Evolutionary conservation across 805 yeast species (phyloP).

Genomic region (Candida palmyrensis): DNA sequence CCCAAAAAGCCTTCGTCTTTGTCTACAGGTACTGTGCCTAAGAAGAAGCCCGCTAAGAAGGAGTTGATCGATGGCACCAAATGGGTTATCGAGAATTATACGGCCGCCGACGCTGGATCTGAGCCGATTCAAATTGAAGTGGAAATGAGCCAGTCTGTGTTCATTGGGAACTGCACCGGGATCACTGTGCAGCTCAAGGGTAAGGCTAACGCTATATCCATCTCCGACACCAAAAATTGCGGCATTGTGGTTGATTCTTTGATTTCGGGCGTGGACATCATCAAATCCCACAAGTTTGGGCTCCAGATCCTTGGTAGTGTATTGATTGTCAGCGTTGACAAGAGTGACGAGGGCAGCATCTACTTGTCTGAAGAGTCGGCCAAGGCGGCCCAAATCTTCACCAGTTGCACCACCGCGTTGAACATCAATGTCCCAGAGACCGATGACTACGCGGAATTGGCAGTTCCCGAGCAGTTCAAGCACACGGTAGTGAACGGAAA

Average conservation of each 20-base stretch:
- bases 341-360: slow-evolving; percentile 78
- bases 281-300: slow-evolving; percentile 77
- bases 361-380: slow-evolving; percentile 73
- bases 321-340: slow-evolving; percentile 84
- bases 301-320: slow-evolving; percentile 78
- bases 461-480: slow-evolving; percentile 89
- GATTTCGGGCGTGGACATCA: slow-evolving; percentile 83
- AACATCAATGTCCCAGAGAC: slow-evolving; percentile 78
- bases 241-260: slow-evolving; percentile 81
- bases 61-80: slow-evolving; percentile 77
- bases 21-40: slow-evolving; percentile 31
- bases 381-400: slow-evolving; percentile 60
- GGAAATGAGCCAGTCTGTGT: slow-evolving; percentile 81
- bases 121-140: slow-evolving; percentile 67
- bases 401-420: slow-evolving; percentile 79
- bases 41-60: slow-evolving; percentile 40
- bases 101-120: slow-evolving; percentile 37
- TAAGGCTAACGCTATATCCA: slow-evolving; percentile 82
- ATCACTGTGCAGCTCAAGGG: slow-evolving; percentile 81
- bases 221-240: slow-evolving; percentile 65
- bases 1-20: slow-evolving; percentile 79
- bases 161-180: slow-evolving; percentile 75
- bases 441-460: slow-evolving; percentile 71
- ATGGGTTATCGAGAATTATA: slow-evolving; percentile 84
- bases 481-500: slow-evolving; percentile 63